These are phyloP conservation scores for Lenwebbia sp. DNA, from an alignment of 345 rosid genomes.

Conservation along the genomic window DNA sequence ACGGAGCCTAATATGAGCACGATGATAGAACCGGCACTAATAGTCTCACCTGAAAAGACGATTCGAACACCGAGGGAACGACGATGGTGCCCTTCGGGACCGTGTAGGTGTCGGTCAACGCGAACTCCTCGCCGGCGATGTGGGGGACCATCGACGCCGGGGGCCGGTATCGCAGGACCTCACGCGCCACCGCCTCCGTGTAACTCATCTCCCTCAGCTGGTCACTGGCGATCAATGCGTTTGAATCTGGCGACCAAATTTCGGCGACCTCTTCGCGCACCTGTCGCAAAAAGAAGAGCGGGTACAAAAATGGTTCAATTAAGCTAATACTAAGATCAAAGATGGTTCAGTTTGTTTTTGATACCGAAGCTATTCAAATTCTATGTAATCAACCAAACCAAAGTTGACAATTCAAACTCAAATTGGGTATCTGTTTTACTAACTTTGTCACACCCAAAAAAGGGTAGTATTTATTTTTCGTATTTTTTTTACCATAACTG, in stretches of 20 bases:
- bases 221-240: constrained; percentile 39
- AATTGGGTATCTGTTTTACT: too few species aligned
- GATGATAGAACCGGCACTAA: neutral
- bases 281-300: neutral
- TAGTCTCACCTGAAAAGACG: constrained; percentile 38
- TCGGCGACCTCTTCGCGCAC: constrained; percentile 59
- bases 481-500: neutral
- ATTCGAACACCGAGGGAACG: constrained; percentile 73
- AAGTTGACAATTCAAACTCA: neutral
- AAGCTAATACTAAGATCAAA: neutral
- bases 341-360: neutral
- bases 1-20: neutral
- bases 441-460: neutral
- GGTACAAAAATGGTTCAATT: too few species aligned
- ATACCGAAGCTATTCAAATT: neutral
- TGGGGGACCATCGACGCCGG: constrained; percentile 91
- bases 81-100: constrained; percentile 74
- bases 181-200: constrained; percentile 85
- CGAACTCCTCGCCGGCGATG: constrained; percentile 56
- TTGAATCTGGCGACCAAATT: constrained; percentile 70
- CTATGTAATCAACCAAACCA: neutral
- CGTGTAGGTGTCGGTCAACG: constrained; percentile 54
- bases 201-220: constrained; percentile 65
- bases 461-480: neutral
- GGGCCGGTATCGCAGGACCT: constrained; percentile 56